phyloP scores from a whole-genome alignment of 2,329 filamentous ascomycete genomes.

The Aspergillus ibericus region DNA sequence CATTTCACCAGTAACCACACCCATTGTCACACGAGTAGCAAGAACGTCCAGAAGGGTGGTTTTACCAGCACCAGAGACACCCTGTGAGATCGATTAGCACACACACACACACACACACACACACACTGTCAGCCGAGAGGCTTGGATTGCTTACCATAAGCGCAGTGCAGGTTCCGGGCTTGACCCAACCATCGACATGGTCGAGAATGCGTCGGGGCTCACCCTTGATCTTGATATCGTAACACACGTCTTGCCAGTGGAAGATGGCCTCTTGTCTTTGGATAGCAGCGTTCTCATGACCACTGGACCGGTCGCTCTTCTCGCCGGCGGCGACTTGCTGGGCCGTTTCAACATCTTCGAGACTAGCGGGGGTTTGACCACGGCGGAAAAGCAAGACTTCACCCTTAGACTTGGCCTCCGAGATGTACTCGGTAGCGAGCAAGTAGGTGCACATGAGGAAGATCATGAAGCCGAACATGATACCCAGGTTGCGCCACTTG shows the following conservation, averaged over 20 bases:
- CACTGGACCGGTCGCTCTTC: constrained; percentile 32
- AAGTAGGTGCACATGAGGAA: constrained; percentile 65
- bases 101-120: neutral
- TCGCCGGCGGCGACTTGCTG: constrained; percentile 28
- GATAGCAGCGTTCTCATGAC: constrained; percentile 42
- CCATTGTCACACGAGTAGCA: constrained; percentile 83
- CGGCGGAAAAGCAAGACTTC: constrained; percentile 74
- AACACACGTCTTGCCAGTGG: constrained; percentile 83
- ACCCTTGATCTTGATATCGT: constrained; percentile 77
- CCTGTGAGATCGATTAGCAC: constrained; percentile 36
- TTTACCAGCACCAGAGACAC: constrained; percentile 89
- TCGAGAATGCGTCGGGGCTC: constrained; percentile 75
- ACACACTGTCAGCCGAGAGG: neutral
- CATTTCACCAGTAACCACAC: constrained; percentile 85
- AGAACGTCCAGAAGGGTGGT: constrained; percentile 86
- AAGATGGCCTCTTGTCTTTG: constrained; percentile 74
- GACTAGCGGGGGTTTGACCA: constrained; percentile 56
- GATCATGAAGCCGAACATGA: constrained; percentile 64
- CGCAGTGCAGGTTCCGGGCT: constrained; percentile 84
- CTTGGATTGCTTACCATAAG: constrained; percentile 62
- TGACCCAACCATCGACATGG: constrained; percentile 88
- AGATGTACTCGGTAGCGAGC: constrained; percentile 61
- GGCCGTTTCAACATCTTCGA: constrained; percentile 32
- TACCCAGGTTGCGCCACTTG: constrained; percentile 69
- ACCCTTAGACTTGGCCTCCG: constrained; percentile 71